These are phyloP conservation scores for Rheum nobile DNA, from an alignment of 148 eudicot genomes.

Conservation along the genomic window DNA sequence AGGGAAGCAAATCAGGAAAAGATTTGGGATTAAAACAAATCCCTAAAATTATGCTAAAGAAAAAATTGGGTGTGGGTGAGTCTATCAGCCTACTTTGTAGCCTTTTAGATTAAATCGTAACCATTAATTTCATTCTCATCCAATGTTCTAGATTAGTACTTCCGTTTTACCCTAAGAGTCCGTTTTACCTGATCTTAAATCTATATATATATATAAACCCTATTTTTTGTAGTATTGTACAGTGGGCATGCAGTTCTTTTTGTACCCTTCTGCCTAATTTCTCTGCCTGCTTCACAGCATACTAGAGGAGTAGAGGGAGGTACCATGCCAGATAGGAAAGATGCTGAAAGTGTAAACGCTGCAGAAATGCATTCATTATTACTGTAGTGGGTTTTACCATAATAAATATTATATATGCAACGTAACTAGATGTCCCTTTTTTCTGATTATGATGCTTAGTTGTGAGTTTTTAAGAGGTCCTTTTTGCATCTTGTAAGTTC, in stretches of 20 bases:
- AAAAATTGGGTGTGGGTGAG: too few species aligned
- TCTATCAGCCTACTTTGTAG: too few species aligned
- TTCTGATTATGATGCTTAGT: neutral
- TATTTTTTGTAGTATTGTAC: neutral
- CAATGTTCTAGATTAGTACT: too few species aligned
- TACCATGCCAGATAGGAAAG: neutral
- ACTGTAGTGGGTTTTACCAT: neutral
- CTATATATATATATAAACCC: neutral
- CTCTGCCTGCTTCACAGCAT: neutral
- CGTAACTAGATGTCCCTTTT: neutral
- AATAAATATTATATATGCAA: neutral
- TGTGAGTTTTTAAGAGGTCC: neutral
- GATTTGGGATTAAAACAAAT: too few species aligned
- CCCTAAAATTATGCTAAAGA: too few species aligned
- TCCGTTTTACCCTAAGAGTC: too few species aligned
- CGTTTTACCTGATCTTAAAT: too few species aligned
- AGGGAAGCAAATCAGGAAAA: too few species aligned
- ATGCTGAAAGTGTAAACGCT: neutral
- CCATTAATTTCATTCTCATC: too few species aligned
- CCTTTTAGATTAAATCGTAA: too few species aligned
- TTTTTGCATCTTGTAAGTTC: neutral
- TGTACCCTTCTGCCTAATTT: neutral
- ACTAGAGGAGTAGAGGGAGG: neutral
- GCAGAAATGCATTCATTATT: neutral
- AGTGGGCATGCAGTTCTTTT: constrained; percentile 1